Base-by-base conservation (phyloP, 2,329 filamentous ascomycete genomes). In the Clarireedia hainanense region DNA sequence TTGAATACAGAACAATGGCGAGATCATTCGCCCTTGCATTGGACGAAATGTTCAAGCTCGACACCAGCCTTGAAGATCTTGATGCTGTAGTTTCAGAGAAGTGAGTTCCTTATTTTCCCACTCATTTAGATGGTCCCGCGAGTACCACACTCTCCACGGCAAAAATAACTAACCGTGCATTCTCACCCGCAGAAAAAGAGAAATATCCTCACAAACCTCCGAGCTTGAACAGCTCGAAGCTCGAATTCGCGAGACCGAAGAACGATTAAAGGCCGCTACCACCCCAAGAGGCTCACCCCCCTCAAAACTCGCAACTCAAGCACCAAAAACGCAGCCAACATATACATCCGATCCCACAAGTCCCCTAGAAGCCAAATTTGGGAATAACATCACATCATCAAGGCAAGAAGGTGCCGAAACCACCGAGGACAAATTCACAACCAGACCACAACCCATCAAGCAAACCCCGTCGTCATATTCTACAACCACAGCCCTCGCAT, bases 211-310 rank as follows among this genome's bases (percentile, higher is more conserved):
- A 52, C 88, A 89, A 69, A 83, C 81, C 55, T 81, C 84, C 60
- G 89, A 96, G 72, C 85, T 97, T 63, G 86, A 95, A 72, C 84
- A 85, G 56, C 85, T 97, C 66, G 90, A 96, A 73, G 84, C 84
- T 52, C 85, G 85, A 64, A 83, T 97, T 65, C 86, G 84, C 64
- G 90, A 91, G 67, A 90, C 94, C 73, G 91, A 96, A 73, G 80
- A 87, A 64, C 86, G 86, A 46, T 79, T 97, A 52, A 81, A 76
- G 55, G 46, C 23, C 55, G 53, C 49, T 39, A 45, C 27, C 57
- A 52, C 2, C 55, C 58, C 15, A 55, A 56, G 30, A 57, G 43
- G 34, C 20, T 50, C 39, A 7, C 46, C 45, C 7, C 34, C 45
- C 17, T 42, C 39, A 5, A n/a, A 42, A 20, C 14, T 30, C 34